phyloP scores from a whole-genome alignment of 306 rosid genomes.

The Citrullus colocynthis region DNA sequence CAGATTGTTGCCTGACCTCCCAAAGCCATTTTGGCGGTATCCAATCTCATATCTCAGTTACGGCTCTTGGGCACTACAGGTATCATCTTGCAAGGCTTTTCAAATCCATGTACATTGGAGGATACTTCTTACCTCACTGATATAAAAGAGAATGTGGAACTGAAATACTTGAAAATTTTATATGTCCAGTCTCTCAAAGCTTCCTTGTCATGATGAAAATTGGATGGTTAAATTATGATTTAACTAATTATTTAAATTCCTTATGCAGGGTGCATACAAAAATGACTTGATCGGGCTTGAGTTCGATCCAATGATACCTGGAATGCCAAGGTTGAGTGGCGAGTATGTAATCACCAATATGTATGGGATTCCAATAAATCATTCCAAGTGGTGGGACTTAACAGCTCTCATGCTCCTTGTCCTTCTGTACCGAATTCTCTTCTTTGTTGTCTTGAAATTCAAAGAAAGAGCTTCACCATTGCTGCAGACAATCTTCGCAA shows the following conservation, averaged over 20 bases:
- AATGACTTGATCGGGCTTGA: constrained; percentile 79
- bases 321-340: constrained; percentile 55
- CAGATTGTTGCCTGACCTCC: constrained; percentile 62
- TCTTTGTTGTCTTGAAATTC: constrained; percentile 62
- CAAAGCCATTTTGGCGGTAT: constrained; percentile 87
- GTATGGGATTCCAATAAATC: constrained; percentile 50
- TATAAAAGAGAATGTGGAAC: not conserved
- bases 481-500: constrained; percentile 35
- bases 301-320: constrained; percentile 52
- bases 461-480: constrained; percentile 55
- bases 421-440: constrained; percentile 36
- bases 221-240: not conserved
- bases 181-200: not conserved
- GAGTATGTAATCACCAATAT: constrained; percentile 39
- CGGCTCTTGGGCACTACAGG: constrained; percentile 91
- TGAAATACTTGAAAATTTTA: not conserved
- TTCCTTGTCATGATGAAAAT: not conserved
- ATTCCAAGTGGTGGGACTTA: constrained; percentile 96
- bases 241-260: not conserved
- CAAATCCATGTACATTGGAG: not conserved
- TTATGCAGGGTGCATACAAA: constrained; percentile 79
- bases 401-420: constrained; percentile 45
- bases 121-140: not conserved
- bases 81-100: not conserved
- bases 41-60: constrained; percentile 76